A percentile compares a stretch with the other conserved stretches of the same genome.
phyloP scores from a whole-genome alignment of 108 stramenopile genomes.

The Pinguiococcus pyrenoidosus region DNA sequence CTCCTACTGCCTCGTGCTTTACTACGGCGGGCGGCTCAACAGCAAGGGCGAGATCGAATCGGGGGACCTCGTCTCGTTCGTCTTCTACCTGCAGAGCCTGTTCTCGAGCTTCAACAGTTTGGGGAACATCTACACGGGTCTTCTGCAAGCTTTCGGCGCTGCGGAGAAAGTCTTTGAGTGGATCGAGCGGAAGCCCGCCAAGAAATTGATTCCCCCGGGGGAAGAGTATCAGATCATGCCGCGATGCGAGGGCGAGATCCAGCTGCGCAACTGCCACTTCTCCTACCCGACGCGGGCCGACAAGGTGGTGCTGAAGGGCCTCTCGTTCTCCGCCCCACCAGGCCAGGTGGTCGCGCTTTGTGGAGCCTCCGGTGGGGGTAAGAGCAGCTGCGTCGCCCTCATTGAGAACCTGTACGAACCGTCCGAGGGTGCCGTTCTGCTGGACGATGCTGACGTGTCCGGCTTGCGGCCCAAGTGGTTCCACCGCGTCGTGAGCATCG shows the following conservation, averaged over 20 bases:
- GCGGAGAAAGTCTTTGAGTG: slow-evolving; percentile 64
- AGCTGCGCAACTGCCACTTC: too few species aligned
- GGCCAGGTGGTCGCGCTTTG: slow-evolving; percentile 55
- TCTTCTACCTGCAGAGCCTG: slow-evolving; percentile 45
- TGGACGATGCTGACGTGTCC: slow-evolving; percentile 30
- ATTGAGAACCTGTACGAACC: slow-evolving; percentile 67
- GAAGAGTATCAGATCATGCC: too few species aligned
- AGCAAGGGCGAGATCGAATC: slow-evolving; percentile 25
- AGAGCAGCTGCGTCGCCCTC: slow-evolving; percentile 48
- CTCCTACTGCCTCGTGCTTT: slow-evolving; percentile 55
- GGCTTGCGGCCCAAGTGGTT: slow-evolving; percentile 23
- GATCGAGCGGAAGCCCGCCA: slow-evolving; percentile 42
- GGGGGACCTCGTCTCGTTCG: slow-evolving; percentile 51
- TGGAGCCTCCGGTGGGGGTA: slow-evolving; percentile 67
- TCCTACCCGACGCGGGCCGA: slow-evolving; percentile 9
- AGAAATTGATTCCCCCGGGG: too few species aligned
- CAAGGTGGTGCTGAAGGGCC: slow-evolving; percentile 4
- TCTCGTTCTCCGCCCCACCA: slow-evolving; percentile 8
- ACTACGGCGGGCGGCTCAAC: slow-evolving; percentile 58
- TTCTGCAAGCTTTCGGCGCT: slow-evolving; percentile 53
- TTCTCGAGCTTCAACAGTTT: slow-evolving; percentile 44
- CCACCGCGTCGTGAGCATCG: slow-evolving; percentile 8
- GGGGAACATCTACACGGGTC: slow-evolving; percentile 42
- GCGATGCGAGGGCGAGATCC: too few species aligned
- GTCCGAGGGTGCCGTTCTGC: slow-evolving; percentile 20